A percentile compares a stretch with the other conserved stretches of the same genome.
Evolutionary conservation across 805 yeast genomes (phyloP).

Genomic region (Vanderwaltozyma verrucispora): DNA sequence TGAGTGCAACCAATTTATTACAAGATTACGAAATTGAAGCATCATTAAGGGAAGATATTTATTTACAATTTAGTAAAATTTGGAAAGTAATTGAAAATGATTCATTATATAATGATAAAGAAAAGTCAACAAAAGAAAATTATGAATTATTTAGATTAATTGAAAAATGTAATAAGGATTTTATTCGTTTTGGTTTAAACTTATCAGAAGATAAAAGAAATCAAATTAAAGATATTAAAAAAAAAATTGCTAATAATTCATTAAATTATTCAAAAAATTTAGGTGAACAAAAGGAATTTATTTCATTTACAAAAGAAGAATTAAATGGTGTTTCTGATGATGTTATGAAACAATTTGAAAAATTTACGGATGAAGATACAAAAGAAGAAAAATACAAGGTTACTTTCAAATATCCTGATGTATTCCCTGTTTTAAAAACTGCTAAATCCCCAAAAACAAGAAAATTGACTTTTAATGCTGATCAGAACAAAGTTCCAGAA

Average conservation of each 20-base stretch:
- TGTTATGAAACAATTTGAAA: slow-evolving; percentile 47
- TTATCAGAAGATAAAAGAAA: slow-evolving; percentile 45
- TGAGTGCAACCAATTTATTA: slow-evolving; percentile 47
- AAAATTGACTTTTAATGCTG: slow-evolving; percentile 52
- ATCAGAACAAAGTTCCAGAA: slow-evolving; percentile 55
- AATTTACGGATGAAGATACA: slow-evolving; percentile 28
- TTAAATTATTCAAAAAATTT: slow-evolving; percentile 52
- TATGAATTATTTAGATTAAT: slow-evolving; percentile 48
- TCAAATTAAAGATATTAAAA: slow-evolving; percentile 46
- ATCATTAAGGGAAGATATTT: slow-evolving; percentile 57
- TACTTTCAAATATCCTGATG: slow-evolving; percentile 75
- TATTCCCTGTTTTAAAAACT: slow-evolving; percentile 65
- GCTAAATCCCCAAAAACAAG: slow-evolving; percentile 58
- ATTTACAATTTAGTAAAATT: slow-evolving; percentile 44
- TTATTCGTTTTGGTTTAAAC: slow-evolving; percentile 59
- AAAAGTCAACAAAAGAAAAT: slow-evolving; percentile 17
- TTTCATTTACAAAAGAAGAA: slow-evolving; percentile 52
- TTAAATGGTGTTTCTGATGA: slow-evolving; percentile 66
- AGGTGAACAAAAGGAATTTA: slow-evolving; percentile 58
- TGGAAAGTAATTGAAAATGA: slow-evolving; percentile 30
- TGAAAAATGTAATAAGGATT: slow-evolving; percentile 46
- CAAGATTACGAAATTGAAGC: slow-evolving; percentile 54
- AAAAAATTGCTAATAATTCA: slow-evolving; percentile 46
- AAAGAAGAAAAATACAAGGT: slow-evolving; percentile 43
- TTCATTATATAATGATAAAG: slow-evolving; percentile 5